Evolutionary conservation across 2,329 filamentous ascomycete genomes (phyloP).

Genomic region (Fonsecaea monophora): DNA sequence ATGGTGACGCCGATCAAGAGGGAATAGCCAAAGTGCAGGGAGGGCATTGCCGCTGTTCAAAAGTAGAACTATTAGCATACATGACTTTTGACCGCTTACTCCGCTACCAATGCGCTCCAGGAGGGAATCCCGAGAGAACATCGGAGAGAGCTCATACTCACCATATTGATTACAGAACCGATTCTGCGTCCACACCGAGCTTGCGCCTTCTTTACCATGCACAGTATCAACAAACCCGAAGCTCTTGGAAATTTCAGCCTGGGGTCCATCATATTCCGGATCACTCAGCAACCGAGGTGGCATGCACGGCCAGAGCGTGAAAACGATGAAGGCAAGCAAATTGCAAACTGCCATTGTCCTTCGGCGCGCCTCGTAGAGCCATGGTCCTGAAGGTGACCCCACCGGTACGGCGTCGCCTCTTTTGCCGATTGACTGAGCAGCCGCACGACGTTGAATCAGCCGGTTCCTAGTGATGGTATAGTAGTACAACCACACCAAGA

Average conservation of each 20-base stretch:
- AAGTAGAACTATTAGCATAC: slow-evolving; percentile 45
- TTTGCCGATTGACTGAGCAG: slow-evolving; percentile 41
- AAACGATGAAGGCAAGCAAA: slow-evolving; percentile 64
- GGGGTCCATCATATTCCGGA: slow-evolving; percentile 59
- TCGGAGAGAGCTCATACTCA: slow-evolving; percentile 36
- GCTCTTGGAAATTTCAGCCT: slow-evolving; percentile 65
- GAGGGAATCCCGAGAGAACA: not conserved
- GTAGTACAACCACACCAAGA: slow-evolving; percentile 71
- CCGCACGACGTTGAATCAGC: slow-evolving; percentile 50
- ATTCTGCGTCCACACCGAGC: slow-evolving; percentile 75
- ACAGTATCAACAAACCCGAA: slow-evolving; percentile 67
- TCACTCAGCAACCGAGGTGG: slow-evolving; percentile 64
- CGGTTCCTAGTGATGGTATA: slow-evolving; percentile 69
- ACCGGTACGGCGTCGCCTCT: slow-evolving; percentile 41
- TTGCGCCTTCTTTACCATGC: slow-evolving; percentile 63
- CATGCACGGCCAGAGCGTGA: slow-evolving; percentile 68
- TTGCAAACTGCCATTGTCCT: slow-evolving; percentile 66
- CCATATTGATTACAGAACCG: slow-evolving; percentile 78
- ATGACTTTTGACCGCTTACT: not conserved
- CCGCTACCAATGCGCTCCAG: not conserved
- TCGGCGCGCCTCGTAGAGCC: slow-evolving; percentile 62
- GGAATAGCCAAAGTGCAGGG: slow-evolving; percentile 76
- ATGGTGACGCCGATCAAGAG: slow-evolving; percentile 75
- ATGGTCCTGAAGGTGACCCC: slow-evolving; percentile 56
- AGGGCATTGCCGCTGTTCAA: slow-evolving; percentile 68